Base-by-base conservation (phyloP, 805 yeast genomes). In the Starmerella floricola region DNA sequence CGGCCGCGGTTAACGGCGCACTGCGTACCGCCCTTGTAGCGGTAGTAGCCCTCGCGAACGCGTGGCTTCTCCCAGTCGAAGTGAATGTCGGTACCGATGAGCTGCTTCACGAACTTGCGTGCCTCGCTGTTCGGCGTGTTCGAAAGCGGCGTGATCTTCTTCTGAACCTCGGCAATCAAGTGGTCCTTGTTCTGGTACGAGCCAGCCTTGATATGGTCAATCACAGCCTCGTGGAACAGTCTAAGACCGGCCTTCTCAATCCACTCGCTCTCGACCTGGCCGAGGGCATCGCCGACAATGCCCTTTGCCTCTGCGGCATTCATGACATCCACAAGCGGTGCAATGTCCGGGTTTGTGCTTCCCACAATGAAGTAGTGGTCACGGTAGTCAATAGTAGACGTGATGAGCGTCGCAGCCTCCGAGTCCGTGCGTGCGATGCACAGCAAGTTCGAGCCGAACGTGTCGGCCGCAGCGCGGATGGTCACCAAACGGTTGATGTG, bases 1-100 rank as follows among this genome's bases (percentile, higher is more conserved):
- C 94, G 76, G 49, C 94, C 96, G 63, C 97, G 79, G 79, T 85
- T 88, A 40, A 88, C 81, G 38, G 97, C 95, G 72, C 95, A 86
- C 69, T 84, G 87, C 47, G 95, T 84, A 56, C 97, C 97, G 57
- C 97, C 97, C 58, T 69, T 71, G 77, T 85, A 87, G 60, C 95
- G 76, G 77, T 88, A 88, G 75, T 82, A 83, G 55, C 97, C 97
- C 69, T 88, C 97, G 62, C 96, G 75, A 50, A 83, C 94, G 64
- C 96, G 79, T 57, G 95, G 80, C 46, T 78, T 75, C 45, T 87
- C 96, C 96, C 96, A 88, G 74, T 88, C 76, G 65, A 86, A 87
- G 74, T 71, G 81, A 49, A 87, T 62, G 50, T 85, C 94, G 61
- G 78, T 71, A 35, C 46, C 49, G 46, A 81, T 65, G 38, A 87